phyloP scores from a whole-genome alignment of 768 basidiomycete species.

The Calocybe cyanea region DNA sequence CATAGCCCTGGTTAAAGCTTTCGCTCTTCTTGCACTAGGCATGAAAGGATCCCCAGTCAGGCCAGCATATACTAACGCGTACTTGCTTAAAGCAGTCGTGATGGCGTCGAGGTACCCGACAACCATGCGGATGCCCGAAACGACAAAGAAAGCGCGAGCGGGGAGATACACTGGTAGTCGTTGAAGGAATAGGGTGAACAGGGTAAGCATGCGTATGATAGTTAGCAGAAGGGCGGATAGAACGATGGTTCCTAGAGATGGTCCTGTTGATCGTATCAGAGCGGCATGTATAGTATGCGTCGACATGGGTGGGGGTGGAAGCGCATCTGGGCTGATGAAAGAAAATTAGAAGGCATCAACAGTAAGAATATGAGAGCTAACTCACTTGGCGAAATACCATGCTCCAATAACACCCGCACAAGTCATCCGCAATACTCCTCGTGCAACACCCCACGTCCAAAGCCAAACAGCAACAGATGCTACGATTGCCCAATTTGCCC shows the following conservation, averaged over 20 bases:
- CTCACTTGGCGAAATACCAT: conserved; percentile 75
- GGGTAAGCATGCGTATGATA: conserved; percentile 53
- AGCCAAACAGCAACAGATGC: conserved; percentile 62
- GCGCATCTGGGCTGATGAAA: conserved; percentile 24
- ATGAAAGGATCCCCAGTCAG: conserved; percentile 73
- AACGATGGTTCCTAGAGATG: conserved; percentile 77
- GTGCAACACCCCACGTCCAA: conserved; percentile 75
- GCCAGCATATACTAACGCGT: conserved; percentile 69
- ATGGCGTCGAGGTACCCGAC: conserved; percentile 52
- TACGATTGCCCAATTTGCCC: conserved; percentile 42
- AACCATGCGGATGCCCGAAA: conserved; percentile 41
- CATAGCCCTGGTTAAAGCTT: conserved; percentile 35
- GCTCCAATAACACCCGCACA: conserved; percentile 83
- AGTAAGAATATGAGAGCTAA: conserved; percentile 24
- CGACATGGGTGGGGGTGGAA: conserved; percentile 48
- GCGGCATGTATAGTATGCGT: conserved; percentile 78
- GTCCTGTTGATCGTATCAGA: conserved; percentile 72
- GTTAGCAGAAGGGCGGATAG: conserved; percentile 77
- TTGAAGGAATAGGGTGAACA: conserved; percentile 48
- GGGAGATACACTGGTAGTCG: conserved; percentile 53
- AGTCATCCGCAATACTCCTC: conserved; percentile 73
- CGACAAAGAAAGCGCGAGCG: conserved; percentile 42
- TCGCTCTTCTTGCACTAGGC: conserved; percentile 46
- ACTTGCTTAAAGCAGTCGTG: conserved; percentile 52
- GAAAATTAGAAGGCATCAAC: conserved; percentile 1